Base-by-base conservation (phyloP, 2,329 filamentous ascomycete genomes). In the Penicillium sp. region DNA sequence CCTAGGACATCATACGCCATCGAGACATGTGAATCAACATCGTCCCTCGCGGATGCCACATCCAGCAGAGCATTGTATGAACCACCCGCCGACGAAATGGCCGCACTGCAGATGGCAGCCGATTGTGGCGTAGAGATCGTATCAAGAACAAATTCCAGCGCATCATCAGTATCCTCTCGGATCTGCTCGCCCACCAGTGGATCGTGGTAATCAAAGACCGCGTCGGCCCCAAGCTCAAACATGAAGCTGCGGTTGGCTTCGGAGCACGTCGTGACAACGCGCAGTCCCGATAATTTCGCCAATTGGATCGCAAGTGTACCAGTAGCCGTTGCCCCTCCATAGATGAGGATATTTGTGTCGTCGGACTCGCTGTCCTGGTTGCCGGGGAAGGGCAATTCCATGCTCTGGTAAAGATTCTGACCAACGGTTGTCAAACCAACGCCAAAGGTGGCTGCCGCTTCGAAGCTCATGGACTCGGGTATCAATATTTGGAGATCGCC, bases 391-490 rank as follows among this genome's bases (percentile, higher is more conserved):
- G 58, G 57, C 12, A 71, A 54, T 12, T 57, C 54, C 46, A 64
- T 45, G 31, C 34, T 53, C 43, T 68, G 62, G 52, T 66, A 72
- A 8, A 72, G 54, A 17, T 62, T 65, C 45, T 80, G 77, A 1
- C 72, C 76, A 8, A 77, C 72, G 8, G 77, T 80, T 2, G 67
- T 68, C 43, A 80, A 61, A 2, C 75, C 77, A 0, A 77, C 69
- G 1, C 76, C 74, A 3, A 80, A 59, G 0, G 77, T 79, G 1
- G 74, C 66, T 1, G 76, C 78, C 13, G 77, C 72, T 52, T 78
- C 74, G 48, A 75, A 73, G 31, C 66, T 71, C 52, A 80, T 54
- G 40, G 57, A 63, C 6, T 75, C 69, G 0, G 75, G 71, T 9
- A 80, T 64, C 43, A 69, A 69, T 22, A 75, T 64, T 47, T 71